Evolutionary conservation across 2,329 filamentous ascomycete genomes (phyloP).

Genomic region (Cercospora nicotianae): DNA sequence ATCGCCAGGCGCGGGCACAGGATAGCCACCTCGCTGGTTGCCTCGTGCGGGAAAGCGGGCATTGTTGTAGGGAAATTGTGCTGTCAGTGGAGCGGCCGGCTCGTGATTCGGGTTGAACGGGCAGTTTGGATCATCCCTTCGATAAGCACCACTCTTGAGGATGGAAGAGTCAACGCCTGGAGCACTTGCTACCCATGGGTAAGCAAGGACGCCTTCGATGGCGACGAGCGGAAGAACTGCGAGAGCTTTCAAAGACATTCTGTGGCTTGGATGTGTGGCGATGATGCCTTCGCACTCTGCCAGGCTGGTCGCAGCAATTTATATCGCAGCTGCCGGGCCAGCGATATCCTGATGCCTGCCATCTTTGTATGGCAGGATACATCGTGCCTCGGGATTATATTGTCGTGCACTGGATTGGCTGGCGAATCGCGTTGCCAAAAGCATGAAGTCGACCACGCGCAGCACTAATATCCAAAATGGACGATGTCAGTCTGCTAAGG

Average conservation of each 20-base stretch:
- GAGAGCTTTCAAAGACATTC: not conserved
- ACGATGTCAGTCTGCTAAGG: not conserved
- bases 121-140: constrained; percentile 29
- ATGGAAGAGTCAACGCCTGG: constrained; percentile 41
- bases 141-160: constrained; percentile 3
- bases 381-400: not conserved
- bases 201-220: not conserved
- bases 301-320: not conserved
- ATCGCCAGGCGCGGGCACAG: constrained; percentile 47
- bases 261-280: not conserved
- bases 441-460: not conserved
- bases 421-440: not conserved
- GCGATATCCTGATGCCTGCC: not conserved
- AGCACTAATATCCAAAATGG: not conserved
- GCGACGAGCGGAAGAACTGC: not conserved
- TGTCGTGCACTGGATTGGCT: not conserved
- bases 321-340: not conserved
- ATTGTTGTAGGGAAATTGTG: constrained; percentile 44
- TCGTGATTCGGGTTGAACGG: constrained; percentile 45
- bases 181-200: constrained; percentile 40
- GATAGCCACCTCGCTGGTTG: constrained; percentile 45
- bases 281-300: not conserved
- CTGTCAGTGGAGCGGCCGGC: constrained; percentile 37
- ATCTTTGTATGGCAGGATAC: not conserved
- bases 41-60: constrained; percentile 47